phyloP scores from a whole-genome alignment of 2,329 filamentous ascomycete species.

The Colletotrichum simmondsii region DNA sequence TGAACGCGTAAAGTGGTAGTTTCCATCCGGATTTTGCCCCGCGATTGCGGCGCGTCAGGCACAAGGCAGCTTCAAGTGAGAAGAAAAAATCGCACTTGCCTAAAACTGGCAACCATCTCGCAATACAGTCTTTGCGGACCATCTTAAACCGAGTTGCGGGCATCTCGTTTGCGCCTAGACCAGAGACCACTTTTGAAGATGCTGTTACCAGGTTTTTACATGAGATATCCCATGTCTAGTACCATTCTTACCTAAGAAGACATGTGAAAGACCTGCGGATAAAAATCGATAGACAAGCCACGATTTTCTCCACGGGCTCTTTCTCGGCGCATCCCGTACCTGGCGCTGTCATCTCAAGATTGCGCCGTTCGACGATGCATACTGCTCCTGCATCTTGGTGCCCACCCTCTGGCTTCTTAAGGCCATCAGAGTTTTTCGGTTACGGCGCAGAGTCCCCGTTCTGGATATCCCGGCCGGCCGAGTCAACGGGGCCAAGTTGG shows the following conservation, averaged over 20 bases:
- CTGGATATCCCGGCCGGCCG: slow-evolving; percentile 20
- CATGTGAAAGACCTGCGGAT: neutral
- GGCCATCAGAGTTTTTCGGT: slow-evolving; percentile 31
- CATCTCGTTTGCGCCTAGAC: neutral
- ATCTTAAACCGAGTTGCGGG: neutral
- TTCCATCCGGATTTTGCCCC: neutral
- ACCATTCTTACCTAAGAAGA: neutral
- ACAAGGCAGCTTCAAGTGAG: neutral
- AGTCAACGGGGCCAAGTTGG: slow-evolving; percentile 7
- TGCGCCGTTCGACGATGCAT: slow-evolving; percentile 1
- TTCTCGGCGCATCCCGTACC: slow-evolving; percentile 29
- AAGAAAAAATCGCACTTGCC: neutral
- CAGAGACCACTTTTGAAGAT: neutral
- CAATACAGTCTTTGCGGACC: neutral
- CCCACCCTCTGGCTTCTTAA: slow-evolving; percentile 6
- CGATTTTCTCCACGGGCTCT: slow-evolving; percentile 6
- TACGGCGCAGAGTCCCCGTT: slow-evolving; percentile 28
- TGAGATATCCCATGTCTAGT: neutral
- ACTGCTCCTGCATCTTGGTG: slow-evolving; percentile 23
- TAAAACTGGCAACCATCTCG: neutral
- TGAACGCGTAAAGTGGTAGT: neutral
- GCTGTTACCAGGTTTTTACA: neutral
- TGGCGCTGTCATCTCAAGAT: slow-evolving; percentile 18
- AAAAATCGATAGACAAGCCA: neutral
- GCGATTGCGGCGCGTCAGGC: no score